Percentiles rank a stretch among this genome's conserved stretches.
Evolutionary conservation across 2,329 filamentous ascomycete species (phyloP).

Genomic region (Biscogniauxia marginata): DNA sequence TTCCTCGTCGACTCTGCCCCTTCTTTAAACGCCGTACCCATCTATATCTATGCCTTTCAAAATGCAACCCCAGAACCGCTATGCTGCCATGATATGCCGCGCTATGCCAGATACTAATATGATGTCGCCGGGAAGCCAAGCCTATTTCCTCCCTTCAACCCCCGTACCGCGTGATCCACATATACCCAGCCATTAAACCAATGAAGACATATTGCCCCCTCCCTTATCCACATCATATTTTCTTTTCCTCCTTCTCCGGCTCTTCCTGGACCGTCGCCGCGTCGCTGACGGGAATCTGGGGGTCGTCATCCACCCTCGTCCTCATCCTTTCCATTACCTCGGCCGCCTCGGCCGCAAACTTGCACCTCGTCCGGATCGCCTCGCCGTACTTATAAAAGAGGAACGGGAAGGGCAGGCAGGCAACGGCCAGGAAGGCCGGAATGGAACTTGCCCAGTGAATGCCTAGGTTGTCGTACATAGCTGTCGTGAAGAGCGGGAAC

Average conservation of each 20-base stretch:
- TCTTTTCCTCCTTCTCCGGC: neutral
- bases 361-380: constrained; percentile 61
- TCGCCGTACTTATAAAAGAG: constrained; percentile 70
- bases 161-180: neutral
- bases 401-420: constrained; percentile 69
- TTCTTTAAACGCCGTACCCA: neutral
- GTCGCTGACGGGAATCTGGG: neutral
- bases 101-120: neutral
- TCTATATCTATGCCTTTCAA: neutral
- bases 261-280: neutral
- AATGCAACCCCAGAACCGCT: neutral
- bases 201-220: neutral
- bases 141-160: neutral
- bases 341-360: constrained; percentile 61
- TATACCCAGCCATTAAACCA: neutral
- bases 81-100: neutral
- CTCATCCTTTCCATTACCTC: neutral
- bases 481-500: constrained; percentile 57
- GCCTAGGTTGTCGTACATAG: constrained; percentile 56
- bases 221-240: neutral
- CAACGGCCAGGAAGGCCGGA: constrained; percentile 69
- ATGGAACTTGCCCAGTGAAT: constrained; percentile 72
- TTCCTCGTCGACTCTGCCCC: neutral
- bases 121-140: neutral
- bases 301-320: neutral